Base-by-base conservation (phyloP, 2,329 filamentous ascomycete species). In the Pseudogymnoascus sp. region DNA sequence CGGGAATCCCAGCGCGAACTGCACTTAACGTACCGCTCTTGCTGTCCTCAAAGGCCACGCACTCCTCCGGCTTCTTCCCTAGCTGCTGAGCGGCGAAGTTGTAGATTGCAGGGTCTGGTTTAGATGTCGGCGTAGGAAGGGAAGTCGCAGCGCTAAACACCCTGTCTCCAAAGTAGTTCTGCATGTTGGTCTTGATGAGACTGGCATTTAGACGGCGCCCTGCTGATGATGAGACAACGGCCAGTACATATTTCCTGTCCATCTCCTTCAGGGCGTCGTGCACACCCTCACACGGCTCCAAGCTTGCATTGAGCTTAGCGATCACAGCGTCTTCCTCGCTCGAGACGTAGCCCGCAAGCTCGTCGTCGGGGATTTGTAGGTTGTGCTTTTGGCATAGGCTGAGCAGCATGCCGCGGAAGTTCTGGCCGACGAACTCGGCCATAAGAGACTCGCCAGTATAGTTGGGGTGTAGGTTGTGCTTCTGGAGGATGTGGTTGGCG, bases 61-160 rank as follows among this genome's bases (percentile, higher is more conserved):
- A 87, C 80, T 96, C 87, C 57, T 79, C 79, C 1, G 90, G 79
- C 71, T 82, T 84, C 77, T 88, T 88, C 66, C 87, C 88, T 61
- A 96, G 82, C 73, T 84, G 78, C 77, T 91, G 78, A 73, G 92
- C 84, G 21, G 92, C 89, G 75, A 88, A 83, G 67, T 91, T 77
- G 79, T 96, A 96, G 77, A 96, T 88, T 69, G 90, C 90, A 17
- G 93, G 92, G 77, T 96, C 90, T 15, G 92, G 92, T 83, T 96
- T 96, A 76, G 86, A 90, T 63, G 90, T 93, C n/a, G 92, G 92
- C 72, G 80, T 85, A 64, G 84, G 79, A 69, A 96, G 83, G 64
- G 87, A 91, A 33, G 87, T 90, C 64, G 91, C 91, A 63, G 92
- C 92, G 50, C 87, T 91, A 83, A 89, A 96, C 74, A 96, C 82